Evolutionary conservation across 169 alveolate genomes (phyloP).

Genomic region (Plasmodium cynomolgi): DNA sequence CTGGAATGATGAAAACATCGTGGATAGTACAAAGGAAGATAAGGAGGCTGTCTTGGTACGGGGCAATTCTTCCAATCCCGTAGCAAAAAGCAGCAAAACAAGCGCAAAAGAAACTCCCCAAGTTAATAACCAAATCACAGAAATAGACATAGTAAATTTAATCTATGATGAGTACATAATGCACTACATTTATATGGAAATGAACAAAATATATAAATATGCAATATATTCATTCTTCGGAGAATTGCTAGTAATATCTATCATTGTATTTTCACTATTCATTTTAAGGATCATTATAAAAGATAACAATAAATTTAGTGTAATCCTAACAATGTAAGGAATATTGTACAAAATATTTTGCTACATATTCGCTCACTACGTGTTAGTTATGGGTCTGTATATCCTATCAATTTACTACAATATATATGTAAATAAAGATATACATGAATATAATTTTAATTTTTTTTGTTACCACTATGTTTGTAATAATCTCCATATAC

Average conservation of each 20-base stretch:
- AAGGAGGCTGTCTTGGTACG: not conserved
- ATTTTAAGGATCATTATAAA: slow-evolving; percentile 50
- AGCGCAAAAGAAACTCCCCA: not conserved
- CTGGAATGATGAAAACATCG: not conserved
- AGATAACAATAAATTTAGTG: slow-evolving; percentile 61
- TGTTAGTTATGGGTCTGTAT: slow-evolving; percentile 62
- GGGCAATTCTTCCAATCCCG: not conserved
- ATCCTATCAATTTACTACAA: slow-evolving; percentile 46
- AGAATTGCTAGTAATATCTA: slow-evolving; percentile 60
- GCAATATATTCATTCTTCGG: slow-evolving; percentile 56
- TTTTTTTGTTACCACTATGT: slow-evolving; percentile 68
- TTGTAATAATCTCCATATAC: slow-evolving; percentile 53
- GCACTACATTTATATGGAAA: slow-evolving; percentile 37
- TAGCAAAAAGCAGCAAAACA: not conserved
- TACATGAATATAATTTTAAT: slow-evolving; percentile 48
- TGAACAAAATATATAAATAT: slow-evolving; percentile 67
- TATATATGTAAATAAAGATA: slow-evolving; percentile 46
- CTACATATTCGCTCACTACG: slow-evolving; percentile 70
- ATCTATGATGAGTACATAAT: slow-evolving; percentile 27
- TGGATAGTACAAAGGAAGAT: not conserved
- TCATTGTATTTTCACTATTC: slow-evolving; percentile 48
- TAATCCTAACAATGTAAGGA: slow-evolving; percentile 65
- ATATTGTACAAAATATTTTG: slow-evolving; percentile 60
- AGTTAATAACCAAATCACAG: slow-evolving; percentile 3
- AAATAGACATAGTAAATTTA: slow-evolving; percentile 45